Evolutionary conservation across 768 basidiomycete species (phyloP).

Genomic region (Suillus cothurnatus): DNA sequence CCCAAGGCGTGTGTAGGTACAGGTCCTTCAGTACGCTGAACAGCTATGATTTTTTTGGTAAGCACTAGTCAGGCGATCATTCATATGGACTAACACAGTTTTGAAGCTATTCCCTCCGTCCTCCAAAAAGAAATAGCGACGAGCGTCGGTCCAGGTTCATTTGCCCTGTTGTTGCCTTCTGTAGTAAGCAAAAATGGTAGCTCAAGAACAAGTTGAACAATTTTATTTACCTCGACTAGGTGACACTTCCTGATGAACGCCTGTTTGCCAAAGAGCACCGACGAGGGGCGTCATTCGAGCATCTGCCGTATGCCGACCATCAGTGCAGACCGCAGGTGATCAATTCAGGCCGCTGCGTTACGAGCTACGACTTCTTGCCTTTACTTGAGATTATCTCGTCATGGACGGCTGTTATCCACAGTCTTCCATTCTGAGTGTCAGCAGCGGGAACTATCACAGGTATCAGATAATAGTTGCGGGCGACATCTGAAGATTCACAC

Average conservation of each 20-base stretch:
- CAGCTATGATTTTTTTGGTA: neutral
- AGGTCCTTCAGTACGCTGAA: neutral
- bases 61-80: neutral
- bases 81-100: neutral
- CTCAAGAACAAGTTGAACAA: neutral
- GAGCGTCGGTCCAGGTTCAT: neutral
- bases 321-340: neutral
- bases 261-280: constrained; percentile 1
- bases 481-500: neutral
- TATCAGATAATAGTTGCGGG: neutral
- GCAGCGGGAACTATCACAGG: neutral
- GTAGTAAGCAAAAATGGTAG: neutral
- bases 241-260: neutral
- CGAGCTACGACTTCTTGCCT: neutral
- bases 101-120: neutral
- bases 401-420: neutral
- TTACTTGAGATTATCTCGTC: neutral
- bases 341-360: neutral
- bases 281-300: neutral
- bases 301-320: neutral
- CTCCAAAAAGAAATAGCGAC: neutral
- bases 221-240: neutral
- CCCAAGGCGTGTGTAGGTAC: neutral
- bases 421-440: neutral
- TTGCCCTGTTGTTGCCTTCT: neutral